phyloP scores from a whole-genome alignment of 2,329 filamentous ascomycete species.

The Madurella fahalii region DNA sequence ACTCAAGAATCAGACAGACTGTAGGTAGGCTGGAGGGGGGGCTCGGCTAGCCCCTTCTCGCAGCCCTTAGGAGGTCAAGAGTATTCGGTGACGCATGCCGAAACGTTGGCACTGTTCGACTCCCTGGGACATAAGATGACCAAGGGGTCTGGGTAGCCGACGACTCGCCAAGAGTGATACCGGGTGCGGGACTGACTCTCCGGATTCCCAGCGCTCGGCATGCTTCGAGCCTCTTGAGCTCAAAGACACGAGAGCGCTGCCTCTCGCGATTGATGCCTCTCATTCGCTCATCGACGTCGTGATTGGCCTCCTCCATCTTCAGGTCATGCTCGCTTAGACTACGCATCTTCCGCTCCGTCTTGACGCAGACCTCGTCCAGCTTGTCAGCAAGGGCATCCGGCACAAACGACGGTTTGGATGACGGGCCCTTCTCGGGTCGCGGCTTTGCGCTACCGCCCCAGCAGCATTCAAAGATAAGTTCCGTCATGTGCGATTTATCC shows the following conservation, averaged over 20 bases:
- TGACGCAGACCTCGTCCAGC: constrained; percentile 47
- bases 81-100: constrained; percentile 17
- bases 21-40: no score
- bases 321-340: constrained; percentile 38
- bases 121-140: constrained; percentile 11
- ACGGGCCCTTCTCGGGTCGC: constrained; percentile 28
- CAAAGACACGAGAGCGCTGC: constrained; percentile 47
- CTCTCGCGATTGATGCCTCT: constrained; percentile 44
- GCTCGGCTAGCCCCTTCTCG: constrained; percentile 13
- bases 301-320: constrained; percentile 40
- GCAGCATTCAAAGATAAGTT: constrained; percentile 49
- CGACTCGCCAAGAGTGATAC: constrained; percentile 15
- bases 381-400: constrained; percentile 37
- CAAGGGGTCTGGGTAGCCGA: constrained; percentile 13
- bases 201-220: constrained; percentile 35
- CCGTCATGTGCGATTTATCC: constrained; percentile 34
- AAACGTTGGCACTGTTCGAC: constrained; percentile 15
- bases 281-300: constrained; percentile 42
- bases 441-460: constrained; percentile 52
- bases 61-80: constrained; percentile 20
- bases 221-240: constrained; percentile 45
- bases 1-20: no score
- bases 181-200: constrained; percentile 14
- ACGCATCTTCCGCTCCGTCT: constrained; percentile 43
- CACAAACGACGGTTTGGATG: constrained; percentile 33